Conservation (phyloP, 1,139 yeast genomes). For the Taiozyma sp. region DNA sequence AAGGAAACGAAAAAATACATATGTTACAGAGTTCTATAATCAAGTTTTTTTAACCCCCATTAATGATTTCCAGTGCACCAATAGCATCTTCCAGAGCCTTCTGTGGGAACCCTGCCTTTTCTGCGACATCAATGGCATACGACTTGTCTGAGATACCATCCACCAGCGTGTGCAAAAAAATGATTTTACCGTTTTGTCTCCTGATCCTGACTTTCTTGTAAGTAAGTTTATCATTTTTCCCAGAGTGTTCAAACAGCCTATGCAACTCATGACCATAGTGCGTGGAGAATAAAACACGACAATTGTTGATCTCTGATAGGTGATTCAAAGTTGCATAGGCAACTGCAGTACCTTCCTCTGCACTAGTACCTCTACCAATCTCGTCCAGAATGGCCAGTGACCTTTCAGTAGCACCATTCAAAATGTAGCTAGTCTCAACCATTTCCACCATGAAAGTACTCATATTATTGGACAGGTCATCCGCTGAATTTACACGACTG, state of each 20-base stretch:
- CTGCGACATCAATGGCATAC: conserved; percentile 82
- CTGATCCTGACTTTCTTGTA: conserved; percentile 39
- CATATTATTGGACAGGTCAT: conserved; percentile 78
- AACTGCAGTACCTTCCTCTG: conserved; percentile 82
- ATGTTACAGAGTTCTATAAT: neutral
- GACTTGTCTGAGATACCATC: conserved; percentile 75
- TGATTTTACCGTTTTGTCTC: conserved; percentile 28
- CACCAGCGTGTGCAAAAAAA: conserved; percentile 57
- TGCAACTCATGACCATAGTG: conserved; percentile 78
- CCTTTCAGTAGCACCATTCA: conserved; percentile 65
- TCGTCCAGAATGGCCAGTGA: conserved; percentile 92
- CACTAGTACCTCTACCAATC: conserved; percentile 94
- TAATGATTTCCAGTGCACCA: conserved; percentile 27
- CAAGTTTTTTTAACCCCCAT: neutral
- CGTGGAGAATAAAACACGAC: conserved; percentile 86
- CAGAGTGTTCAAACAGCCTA: conserved; percentile 31
- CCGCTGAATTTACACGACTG: conserved; percentile 89
- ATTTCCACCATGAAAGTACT: conserved; percentile 97
- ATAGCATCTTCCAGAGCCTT: conserved; percentile 50
- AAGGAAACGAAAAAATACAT: neutral
- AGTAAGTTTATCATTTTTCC: conserved; percentile 24
- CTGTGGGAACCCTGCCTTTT: conserved; percentile 75
- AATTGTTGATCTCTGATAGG: conserved; percentile 48
- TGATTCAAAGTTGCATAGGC: conserved; percentile 77
- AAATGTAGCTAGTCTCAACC: conserved; percentile 86